Conservation (phyloP, 148 eudicot species). For the Rhododendron vialii region DNA sequence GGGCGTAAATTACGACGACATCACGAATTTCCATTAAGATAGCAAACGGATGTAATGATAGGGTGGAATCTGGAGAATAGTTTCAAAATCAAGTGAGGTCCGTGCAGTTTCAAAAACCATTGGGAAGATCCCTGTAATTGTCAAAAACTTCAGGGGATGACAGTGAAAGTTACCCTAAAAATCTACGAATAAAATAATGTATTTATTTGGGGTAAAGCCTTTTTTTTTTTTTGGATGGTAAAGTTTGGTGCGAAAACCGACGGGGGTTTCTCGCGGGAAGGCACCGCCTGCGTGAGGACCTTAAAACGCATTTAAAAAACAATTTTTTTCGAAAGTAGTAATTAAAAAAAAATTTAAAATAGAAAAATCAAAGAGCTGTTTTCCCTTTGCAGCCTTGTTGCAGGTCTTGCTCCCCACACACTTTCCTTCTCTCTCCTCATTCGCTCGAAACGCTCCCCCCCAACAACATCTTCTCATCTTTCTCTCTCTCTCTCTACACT, state of each 20-base stretch:
- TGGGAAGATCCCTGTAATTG: neutral
- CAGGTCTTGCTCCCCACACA: slow-evolving; percentile 9
- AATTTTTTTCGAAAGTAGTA: neutral
- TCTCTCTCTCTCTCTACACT: neutral
- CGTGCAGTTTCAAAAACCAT: too few relatives aligned
- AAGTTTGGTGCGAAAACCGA: slow-evolving; percentile 13
- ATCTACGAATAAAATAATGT: neutral
- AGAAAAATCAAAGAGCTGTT: neutral
- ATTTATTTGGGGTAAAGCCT: neutral
- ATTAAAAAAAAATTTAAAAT: neutral
- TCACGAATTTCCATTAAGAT: too few relatives aligned
- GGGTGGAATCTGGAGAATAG: too few relatives aligned
- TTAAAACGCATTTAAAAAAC: neutral
- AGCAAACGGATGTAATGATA: too few relatives aligned
- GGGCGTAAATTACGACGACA: too few relatives aligned
- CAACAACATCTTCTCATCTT: neutral
- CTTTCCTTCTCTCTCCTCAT: neutral
- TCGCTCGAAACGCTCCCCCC: neutral
- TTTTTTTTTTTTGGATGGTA: too few relatives aligned
- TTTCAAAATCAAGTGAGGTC: too few relatives aligned
- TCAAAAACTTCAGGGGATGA: neutral
- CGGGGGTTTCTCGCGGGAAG: slow-evolving; percentile 23
- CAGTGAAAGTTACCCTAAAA: neutral
- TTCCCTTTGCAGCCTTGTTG: neutral
- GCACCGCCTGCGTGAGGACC: slow-evolving; percentile 22